phyloP scores from a whole-genome alignment of 192 early-diverging fungal species.

The Backusella luteola region DNA sequence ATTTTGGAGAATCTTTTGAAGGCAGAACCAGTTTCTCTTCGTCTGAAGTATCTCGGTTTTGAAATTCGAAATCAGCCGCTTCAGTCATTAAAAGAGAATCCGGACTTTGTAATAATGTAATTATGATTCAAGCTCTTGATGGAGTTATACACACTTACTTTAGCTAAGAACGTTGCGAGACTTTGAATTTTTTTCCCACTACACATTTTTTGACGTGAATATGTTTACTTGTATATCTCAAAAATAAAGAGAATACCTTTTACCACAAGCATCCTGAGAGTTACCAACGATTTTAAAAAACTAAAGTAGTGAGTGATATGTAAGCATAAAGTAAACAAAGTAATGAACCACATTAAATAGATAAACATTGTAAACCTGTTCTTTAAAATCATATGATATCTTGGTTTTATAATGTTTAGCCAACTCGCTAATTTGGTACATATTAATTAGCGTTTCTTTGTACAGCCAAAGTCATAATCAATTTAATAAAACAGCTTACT shows the following conservation, averaged over 20 bases:
- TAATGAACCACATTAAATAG: background rate
- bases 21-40: background rate
- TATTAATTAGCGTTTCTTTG: background rate
- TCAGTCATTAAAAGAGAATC: background rate
- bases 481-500: background rate
- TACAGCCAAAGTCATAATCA: background rate
- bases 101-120: background rate
- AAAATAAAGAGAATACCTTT: slow-evolving; percentile 2
- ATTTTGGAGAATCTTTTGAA: background rate
- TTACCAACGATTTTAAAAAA: slow-evolving; percentile 12
- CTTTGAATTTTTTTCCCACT: background rate
- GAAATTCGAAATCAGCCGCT: background rate
- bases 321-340: background rate
- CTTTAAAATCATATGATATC: slow-evolving; percentile 5
- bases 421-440: slow-evolving; percentile 2
- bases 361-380: slow-evolving; percentile 5
- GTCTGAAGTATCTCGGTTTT: background rate
- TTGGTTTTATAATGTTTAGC: background rate
- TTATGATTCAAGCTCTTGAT: background rate
- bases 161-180: background rate
- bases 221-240: background rate
- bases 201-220: background rate
- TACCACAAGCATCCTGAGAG: slow-evolving; percentile 7
- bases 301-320: background rate
- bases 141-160: background rate